These are phyloP conservation scores for Yamadazyma phyllophila DNA, from an alignment of 805 yeast species.

Conservation along the genomic window DNA sequence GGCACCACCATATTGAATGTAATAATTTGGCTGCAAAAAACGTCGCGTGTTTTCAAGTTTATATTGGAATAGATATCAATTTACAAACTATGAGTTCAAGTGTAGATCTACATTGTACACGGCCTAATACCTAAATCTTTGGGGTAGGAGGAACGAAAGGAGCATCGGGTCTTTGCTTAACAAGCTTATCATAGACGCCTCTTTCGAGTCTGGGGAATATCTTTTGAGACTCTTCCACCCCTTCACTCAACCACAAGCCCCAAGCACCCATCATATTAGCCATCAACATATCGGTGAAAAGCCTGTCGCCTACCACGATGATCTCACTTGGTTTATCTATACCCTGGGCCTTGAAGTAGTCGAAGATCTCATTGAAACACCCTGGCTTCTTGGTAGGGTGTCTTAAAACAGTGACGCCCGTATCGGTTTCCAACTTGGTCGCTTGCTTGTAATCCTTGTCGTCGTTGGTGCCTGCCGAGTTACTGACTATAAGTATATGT, in stretches of 20 bases:
- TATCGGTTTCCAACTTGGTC: slow-evolving; percentile 50
- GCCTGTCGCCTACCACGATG: slow-evolving; percentile 85
- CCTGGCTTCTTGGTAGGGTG: slow-evolving; percentile 83
- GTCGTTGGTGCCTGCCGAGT: slow-evolving; percentile 88
- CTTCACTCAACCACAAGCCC: slow-evolving; percentile 80
- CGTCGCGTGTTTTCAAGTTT: no score
- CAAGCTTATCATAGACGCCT: slow-evolving; percentile 23
- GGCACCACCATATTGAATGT: no score
- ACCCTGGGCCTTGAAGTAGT: slow-evolving; percentile 51
- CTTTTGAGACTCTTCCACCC: slow-evolving; percentile 58
- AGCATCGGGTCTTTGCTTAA: slow-evolving; percentile 15
- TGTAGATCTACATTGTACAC: no score
- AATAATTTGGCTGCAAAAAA: no score
- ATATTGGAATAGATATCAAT: no score
- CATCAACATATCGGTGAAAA: slow-evolving; percentile 90
- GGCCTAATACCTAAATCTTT: background rate
- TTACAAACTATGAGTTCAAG: no score
- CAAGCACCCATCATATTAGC: slow-evolving; percentile 90
- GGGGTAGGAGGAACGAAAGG: slow-evolving; percentile 21
- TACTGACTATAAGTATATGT: slow-evolving; percentile 73
- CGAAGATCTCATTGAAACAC: slow-evolving; percentile 65
- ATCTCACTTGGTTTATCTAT: slow-evolving; percentile 48
- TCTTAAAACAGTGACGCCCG: slow-evolving; percentile 68
- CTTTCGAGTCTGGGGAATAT: slow-evolving; percentile 56
- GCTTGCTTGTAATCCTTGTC: slow-evolving; percentile 66